Conservation (phyloP, 768 basidiomycete species). For the Lactarius akahatsu region DNA sequence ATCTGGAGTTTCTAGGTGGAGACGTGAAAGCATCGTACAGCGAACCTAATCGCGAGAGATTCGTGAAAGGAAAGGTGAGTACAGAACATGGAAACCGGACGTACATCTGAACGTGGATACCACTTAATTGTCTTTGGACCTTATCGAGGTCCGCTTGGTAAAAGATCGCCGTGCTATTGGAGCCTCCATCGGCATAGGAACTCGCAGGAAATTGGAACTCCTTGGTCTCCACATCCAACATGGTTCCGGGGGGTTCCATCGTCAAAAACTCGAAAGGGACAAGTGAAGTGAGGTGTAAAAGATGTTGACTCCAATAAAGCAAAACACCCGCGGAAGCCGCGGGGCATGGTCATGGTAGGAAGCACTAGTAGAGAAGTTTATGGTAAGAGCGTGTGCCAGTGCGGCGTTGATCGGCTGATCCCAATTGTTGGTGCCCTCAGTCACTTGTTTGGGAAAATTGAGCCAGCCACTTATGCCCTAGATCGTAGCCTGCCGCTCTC, state of each 20-base stretch:
- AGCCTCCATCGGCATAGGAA: not conserved
- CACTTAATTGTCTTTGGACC: constrained; percentile 23
- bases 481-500: not conserved
- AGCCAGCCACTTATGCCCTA: not conserved
- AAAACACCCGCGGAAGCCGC: not conserved
- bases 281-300: not conserved
- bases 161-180: constrained; percentile 1
- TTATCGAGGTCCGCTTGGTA: constrained; percentile 24
- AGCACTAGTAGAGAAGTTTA: too few relatives aligned
- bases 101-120: constrained; percentile 28
- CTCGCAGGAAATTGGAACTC: not conserved
- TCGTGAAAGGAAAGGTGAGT: not conserved
- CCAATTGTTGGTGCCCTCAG: not conserved
- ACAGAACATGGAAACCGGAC: not conserved
- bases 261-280: not conserved
- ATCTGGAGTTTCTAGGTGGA: not conserved
- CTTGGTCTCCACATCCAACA: not conserved
- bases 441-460: not conserved
- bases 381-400: too few relatives aligned
- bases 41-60: constrained; percentile 17
- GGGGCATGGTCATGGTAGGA: not conserved
- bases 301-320: not conserved
- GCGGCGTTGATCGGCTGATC: not conserved
- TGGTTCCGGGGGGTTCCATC: not conserved
- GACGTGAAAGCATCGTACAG: constrained; percentile 15